These are phyloP conservation scores for Suillus placidus DNA, from an alignment of 768 basidiomycete genomes.

Conservation along the genomic window DNA sequence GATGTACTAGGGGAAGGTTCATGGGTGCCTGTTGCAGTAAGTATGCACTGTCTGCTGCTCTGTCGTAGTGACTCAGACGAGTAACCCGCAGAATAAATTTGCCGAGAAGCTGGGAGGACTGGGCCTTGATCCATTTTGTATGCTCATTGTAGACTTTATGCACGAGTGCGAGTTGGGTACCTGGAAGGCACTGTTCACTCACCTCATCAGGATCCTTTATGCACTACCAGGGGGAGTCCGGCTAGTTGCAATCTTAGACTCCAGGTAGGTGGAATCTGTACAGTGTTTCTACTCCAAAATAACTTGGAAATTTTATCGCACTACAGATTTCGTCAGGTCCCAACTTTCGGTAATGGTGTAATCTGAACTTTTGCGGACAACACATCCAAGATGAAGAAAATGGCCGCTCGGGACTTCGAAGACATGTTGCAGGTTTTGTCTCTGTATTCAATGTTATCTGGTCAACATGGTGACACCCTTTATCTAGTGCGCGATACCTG, in stretches of 20 bases:
- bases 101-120: conserved; percentile 20
- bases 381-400: background rate
- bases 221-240: background rate
- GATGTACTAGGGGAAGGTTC: no score
- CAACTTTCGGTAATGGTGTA: background rate
- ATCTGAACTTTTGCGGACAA: background rate
- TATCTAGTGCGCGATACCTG: conserved; percentile 38
- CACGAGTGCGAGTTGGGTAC: no score
- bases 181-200: no score
- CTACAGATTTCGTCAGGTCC: background rate
- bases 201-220: no score
- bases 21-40: no score
- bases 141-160: no score
- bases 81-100: conserved; percentile 35
- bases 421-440: conserved; percentile 2
- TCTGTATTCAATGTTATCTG: no score
- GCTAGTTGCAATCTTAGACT: background rate
- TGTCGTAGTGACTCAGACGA: no score
- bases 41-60: no score
- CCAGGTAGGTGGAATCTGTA: background rate
- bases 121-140: conserved; percentile 19
- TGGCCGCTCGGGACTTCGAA: background rate
- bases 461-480: no score
- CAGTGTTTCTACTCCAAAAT: no score
- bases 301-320: no score